phyloP scores from a whole-genome alignment of 1,284 basidiomycete genomes.

The Schizophyllum commune region DNA sequence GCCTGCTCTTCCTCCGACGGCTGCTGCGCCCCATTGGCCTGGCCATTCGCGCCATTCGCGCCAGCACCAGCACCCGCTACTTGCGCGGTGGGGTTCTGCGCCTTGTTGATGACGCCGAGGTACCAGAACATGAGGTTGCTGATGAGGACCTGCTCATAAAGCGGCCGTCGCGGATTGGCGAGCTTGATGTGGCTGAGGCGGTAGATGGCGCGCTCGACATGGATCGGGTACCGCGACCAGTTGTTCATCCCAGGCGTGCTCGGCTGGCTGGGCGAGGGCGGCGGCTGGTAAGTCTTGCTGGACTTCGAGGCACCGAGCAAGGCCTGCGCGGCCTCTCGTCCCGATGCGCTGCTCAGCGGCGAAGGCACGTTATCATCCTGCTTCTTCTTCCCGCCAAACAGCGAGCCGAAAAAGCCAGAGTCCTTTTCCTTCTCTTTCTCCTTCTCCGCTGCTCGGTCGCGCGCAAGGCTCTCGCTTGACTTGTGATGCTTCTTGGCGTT shows the following conservation, averaged over 20 bases:
- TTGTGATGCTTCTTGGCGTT: slow-evolving; percentile 42
- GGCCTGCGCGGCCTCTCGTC: slow-evolving; percentile 74
- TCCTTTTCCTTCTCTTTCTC: slow-evolving; percentile 71
- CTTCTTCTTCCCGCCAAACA: slow-evolving; percentile 81
- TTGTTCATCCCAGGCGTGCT: slow-evolving; percentile 39
- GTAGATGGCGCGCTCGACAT: slow-evolving; percentile 97
- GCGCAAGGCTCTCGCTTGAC: slow-evolving; percentile 33
- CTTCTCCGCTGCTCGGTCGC: slow-evolving; percentile 25
- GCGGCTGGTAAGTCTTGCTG: slow-evolving; percentile 54
- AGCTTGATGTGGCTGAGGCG: slow-evolving; percentile 97
- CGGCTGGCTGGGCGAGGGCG: slow-evolving; percentile 48
- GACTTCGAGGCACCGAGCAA: slow-evolving; percentile 78
- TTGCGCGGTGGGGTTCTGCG: slow-evolving; percentile 37
- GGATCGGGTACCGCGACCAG: slow-evolving; percentile 87
- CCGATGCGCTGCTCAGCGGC: slow-evolving; percentile 32
- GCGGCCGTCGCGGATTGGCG: slow-evolving; percentile 89
- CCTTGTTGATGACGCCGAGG: slow-evolving; percentile 93
- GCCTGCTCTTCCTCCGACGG: slow-evolving; percentile 29
- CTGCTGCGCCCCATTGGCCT: slow-evolving; percentile 19
- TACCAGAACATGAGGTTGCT: slow-evolving; percentile 99
- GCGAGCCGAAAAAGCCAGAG: slow-evolving; percentile 77
- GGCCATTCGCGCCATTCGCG: slow-evolving; percentile 7
- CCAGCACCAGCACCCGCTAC: slow-evolving; percentile 12
- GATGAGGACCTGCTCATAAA: slow-evolving; percentile 98
- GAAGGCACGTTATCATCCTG: slow-evolving; percentile 37